These are phyloP conservation scores for Hortiboletus flavorubellus DNA, from an alignment of 768 basidiomycete genomes.

Conservation along the genomic window DNA sequence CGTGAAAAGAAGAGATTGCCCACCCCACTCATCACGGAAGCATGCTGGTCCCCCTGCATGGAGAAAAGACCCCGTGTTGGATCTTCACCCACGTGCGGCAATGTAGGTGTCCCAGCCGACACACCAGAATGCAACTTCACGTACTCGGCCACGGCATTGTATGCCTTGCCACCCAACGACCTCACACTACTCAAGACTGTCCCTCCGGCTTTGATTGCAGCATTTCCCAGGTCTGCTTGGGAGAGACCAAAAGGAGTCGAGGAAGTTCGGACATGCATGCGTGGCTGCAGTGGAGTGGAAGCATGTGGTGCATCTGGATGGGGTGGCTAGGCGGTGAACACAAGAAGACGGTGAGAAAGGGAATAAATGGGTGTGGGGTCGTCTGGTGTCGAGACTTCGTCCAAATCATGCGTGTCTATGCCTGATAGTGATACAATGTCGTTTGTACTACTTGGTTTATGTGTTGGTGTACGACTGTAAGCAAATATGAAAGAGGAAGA, in stretches of 20 bases:
- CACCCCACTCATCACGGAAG: conserved; percentile 26
- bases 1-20: conserved; percentile 52
- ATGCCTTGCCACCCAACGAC: conserved; percentile 59
- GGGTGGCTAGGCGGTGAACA: conserved; percentile 46
- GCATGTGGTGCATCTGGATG: conserved; percentile 22
- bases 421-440: conserved; percentile 39
- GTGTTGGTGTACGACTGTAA: conserved; percentile 37
- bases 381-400: conserved; percentile 14
- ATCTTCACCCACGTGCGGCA: conserved; percentile 1
- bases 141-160: conserved; percentile 43
- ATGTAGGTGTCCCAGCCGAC: conserved; percentile 3
- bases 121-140: conserved; percentile 34
- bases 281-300: conserved; percentile 16
- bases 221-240: conserved; percentile 49
- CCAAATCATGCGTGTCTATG: conserved; percentile 27
- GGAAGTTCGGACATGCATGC: conserved; percentile 24
- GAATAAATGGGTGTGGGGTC: conserved; percentile 53
- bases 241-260: conserved; percentile 33
- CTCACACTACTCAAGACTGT: conserved; percentile 62
- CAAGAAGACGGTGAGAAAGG: conserved; percentile 60
- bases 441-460: conserved; percentile 36
- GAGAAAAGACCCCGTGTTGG: conserved; percentile 17
- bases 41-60: conserved; percentile 20
- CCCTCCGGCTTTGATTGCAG: conserved; percentile 59
- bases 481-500: conserved; percentile 43